Evolutionary conservation across 2,329 filamentous ascomycete genomes (phyloP), one percentile per base, ranked within the genome.

Genomic region (Cryphonectria nitschkei): DNA sequence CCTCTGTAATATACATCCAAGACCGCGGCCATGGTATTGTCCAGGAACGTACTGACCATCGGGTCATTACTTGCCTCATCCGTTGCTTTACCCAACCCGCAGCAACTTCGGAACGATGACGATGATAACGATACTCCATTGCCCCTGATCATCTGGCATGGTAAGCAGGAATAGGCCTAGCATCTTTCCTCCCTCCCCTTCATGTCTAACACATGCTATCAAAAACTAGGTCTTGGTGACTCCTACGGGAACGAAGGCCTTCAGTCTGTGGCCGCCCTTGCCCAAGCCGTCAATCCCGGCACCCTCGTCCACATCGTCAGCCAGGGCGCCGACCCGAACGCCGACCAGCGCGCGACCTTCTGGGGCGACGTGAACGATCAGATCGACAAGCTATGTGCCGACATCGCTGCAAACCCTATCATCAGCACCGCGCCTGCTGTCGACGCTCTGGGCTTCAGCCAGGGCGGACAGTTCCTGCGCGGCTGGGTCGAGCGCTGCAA

Each of bases 141-240:
- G 41, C 96, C 96, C 0, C 86, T 99, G 50, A 87, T 99, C 72
- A 93, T 99, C 82, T 99, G 96, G 96, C 96, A 99, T 81, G 96
- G 80, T 82, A 74, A 64, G 78, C 62, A 32, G 29, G 19, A 26
- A 60, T 14, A 14, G 34, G 29, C 32, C 74, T 78, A 7, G 39
- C 37, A 41, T 56, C 56, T 14, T 5, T 37, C 68, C 58, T 14
- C 3, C 7, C 7, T 32, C 46, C 7, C 7, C 46, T 29, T 22
- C 5, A 13, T 3, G 16, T 41, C 68, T 72, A 68, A 73, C 46
- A 50, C 22, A 50, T 50, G 19, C 65, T 16, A n/a, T 41, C 11
- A 34, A 46, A 41, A 54, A 60, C 2, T 52, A 81, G 77, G 89
- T 37, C 84, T 90, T 14, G 90, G 89, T 76, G 93, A 96, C 81